Evolutionary conservation across 2,329 filamentous ascomycete species (phyloP).

Genomic region (Botrytis fabae): DNA sequence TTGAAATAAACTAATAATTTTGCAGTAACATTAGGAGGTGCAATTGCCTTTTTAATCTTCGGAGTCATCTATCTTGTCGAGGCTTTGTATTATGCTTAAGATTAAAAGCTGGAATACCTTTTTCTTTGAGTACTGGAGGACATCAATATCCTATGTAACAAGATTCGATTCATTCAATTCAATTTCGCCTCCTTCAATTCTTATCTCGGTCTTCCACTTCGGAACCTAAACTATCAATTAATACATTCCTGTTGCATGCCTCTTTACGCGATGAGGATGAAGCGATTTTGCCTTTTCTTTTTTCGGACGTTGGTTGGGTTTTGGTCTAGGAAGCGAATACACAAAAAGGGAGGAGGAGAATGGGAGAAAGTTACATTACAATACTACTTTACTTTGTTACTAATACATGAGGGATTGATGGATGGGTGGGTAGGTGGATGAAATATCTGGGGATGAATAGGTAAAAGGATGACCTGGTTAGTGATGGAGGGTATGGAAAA

Average conservation of each 20-base stretch:
- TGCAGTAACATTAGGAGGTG: slow-evolving; percentile 87
- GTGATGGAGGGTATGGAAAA: neutral
- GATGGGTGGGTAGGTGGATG: neutral
- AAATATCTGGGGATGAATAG: neutral
- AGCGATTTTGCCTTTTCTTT: neutral
- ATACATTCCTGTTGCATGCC: neutral
- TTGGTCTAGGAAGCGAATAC: slow-evolving; percentile 14
- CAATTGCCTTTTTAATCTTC: slow-evolving; percentile 85
- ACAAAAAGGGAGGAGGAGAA: neutral
- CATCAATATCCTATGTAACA: neutral
- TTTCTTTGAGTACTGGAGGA: neutral
- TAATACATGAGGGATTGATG: slow-evolving; percentile 16
- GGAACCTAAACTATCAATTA: neutral
- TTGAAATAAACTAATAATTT: slow-evolving; percentile 29
- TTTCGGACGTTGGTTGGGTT: neutral
- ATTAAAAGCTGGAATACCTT: neutral
- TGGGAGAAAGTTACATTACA: neutral
- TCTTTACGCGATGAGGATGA: neutral
- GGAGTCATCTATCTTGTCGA: slow-evolving; percentile 90
- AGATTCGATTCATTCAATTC: neutral
- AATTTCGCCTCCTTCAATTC: neutral
- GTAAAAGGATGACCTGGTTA: neutral
- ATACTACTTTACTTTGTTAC: slow-evolving; percentile 6
- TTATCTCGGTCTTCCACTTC: neutral
- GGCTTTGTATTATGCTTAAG: slow-evolving; percentile 59